Evolutionary conservation across 2,329 filamentous ascomycete species (phyloP), one percentile per base, ranked within the genome.

Genomic region (Penicillium sp.): DNA sequence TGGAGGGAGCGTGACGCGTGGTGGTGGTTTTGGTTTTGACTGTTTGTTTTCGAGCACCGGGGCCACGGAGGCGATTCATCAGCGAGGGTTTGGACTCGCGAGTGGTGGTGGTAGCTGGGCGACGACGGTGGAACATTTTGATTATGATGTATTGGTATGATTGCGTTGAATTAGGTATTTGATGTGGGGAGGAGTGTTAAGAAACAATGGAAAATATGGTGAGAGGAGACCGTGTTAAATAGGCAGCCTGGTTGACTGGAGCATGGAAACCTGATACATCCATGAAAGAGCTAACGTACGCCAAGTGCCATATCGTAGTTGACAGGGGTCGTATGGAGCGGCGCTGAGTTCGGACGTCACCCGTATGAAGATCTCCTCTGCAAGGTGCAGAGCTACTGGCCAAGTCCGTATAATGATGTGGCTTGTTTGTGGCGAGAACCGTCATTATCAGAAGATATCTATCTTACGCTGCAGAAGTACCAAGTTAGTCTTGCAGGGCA

Each of bases 41-140:
- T 1, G 65, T 69, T 42, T 66, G 66, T 37, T 61, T 65, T 38
- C 63, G 64, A 6, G 62, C 59, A 41, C 56, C 53, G 35, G 63
- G 69, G 42, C 75, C 75, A 9, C 76, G 70, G 12, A 83, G 75
- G 47, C 79, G 76, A 45, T 76, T 77, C 71, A 81, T 77, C 41
- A 83, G 69, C 31, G 74, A 75, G 15, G 79, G 78, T 52, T 77
- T 76, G 31, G 62, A 68, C 55, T 69, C 73, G 35, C 70, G 64
- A 39, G 72, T 71, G 53, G 69, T 70, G 48, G 66, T 70, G 51
- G 53, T 62, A 39, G 51, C 49, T 20, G 48, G 55, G 29, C 50
- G 53, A 42, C 42, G 52, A 35, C 55, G 56, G 24, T 57, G 54
- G 38, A 61, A 58, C 57, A 61, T 61, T 42, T 29, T 57, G 45